These are phyloP conservation scores for Lippia alba DNA, from an alignment of 305 asterid genomes.

Conservation along the genomic window DNA sequence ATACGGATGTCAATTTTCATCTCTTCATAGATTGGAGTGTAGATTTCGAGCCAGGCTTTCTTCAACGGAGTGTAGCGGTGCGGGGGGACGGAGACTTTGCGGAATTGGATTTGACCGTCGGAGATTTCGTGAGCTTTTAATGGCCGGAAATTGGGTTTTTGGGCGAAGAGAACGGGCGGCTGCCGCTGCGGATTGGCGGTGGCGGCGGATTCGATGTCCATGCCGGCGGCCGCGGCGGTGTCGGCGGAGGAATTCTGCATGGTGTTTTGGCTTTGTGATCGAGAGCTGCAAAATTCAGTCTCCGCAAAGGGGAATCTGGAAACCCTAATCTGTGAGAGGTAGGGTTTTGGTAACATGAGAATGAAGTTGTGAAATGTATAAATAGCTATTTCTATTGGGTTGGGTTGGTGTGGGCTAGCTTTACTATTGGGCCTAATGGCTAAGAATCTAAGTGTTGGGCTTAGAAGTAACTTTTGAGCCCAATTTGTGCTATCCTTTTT, in stretches of 20 bases:
- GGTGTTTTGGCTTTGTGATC: not conserved
- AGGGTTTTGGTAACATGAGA: slow-evolving; percentile 21
- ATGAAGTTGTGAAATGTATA: not conserved
- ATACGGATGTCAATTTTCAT: slow-evolving; percentile 88
- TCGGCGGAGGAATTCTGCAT: slow-evolving; percentile 34
- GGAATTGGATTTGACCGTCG: slow-evolving; percentile 74
- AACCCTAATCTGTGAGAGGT: slow-evolving; percentile 19
- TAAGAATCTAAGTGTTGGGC: not conserved
- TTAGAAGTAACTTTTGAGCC: not conserved
- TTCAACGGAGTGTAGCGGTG: slow-evolving; percentile 83
- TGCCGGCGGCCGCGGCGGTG: slow-evolving; percentile 22
- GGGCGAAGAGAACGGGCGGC: slow-evolving; percentile 38
- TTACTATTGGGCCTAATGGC: too few species aligned
- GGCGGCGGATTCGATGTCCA: slow-evolving; percentile 42
- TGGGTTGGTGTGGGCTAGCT: not conserved
- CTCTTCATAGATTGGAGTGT: slow-evolving; percentile 72
- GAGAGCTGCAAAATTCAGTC: not conserved
- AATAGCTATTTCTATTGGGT: not conserved
- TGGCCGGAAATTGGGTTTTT: slow-evolving; percentile 72
- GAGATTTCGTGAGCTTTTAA: slow-evolving; percentile 79
- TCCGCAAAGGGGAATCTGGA: slow-evolving; percentile 4
- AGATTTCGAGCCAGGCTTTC: slow-evolving; percentile 81
- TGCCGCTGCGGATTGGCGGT: slow-evolving; percentile 32
- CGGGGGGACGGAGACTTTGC: slow-evolving; percentile 70
- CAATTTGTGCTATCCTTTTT: not conserved